Base-by-base conservation (phyloP, 2,329 filamentous ascomycete genomes). In the Fusarium humuli region DNA sequence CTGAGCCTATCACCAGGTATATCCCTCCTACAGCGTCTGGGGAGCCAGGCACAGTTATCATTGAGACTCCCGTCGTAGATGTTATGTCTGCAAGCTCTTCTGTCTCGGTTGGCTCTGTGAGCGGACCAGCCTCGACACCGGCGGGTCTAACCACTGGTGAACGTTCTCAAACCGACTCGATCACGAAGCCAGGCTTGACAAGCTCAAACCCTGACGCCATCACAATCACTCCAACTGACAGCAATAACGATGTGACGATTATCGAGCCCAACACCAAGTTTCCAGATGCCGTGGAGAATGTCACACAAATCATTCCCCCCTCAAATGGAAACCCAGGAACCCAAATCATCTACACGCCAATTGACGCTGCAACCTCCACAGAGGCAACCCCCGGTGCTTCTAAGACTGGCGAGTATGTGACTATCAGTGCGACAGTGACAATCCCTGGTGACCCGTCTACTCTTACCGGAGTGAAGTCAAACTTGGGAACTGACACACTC, bases 361-460 rank as follows among this genome's bases (percentile, higher is more conserved):
- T 68, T 12, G 47, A 65, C 54, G 3, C 27, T 25, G 2, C 14
- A 32, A 16, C 14, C 7, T 5, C 30, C 30, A 32, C 30, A 9
- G 30, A 32, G 16, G 30, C 30, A 9, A 32, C 14, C 30, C 30
- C 30, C 30, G 25, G 18, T 22, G 12, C 25, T 7, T 18, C 48
- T 3, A 52, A 54, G 22, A 60, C 66, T 5, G 37, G 42, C 6
- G 47, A 30, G 8, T 70, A 68, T 29, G 62, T 70, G 14, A 70
- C 67, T 1, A 56, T 57, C 8, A 59, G 49, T 16, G 57, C 64
- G 7, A 70, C 67, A 7, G 60, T 70, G 13, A 70, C 67, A 2
- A 70, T 70, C 18, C 67, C 67, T 7, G 67, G 67, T 30, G 67
- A 70, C 6, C 67, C 67, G 1, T 45, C 63, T 25, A 70, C 67